phyloP scores from a whole-genome alignment of 176 grass and related monocot species.

The Carex scoparia region DNA sequence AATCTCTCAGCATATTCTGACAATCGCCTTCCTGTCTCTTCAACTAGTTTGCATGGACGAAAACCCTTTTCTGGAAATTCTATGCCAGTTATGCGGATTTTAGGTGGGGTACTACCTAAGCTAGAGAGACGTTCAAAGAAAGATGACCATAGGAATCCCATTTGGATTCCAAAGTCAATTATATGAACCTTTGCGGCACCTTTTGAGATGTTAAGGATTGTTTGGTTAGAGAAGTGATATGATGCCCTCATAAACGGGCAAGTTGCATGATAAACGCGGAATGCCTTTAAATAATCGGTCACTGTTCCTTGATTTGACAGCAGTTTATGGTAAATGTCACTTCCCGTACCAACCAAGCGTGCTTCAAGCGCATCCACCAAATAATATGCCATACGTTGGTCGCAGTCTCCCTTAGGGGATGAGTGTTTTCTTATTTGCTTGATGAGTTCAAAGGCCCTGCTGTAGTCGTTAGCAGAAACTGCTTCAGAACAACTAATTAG shows the following conservation, averaged over 20 bases:
- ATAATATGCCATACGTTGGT: conserved; percentile 46
- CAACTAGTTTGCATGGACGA: conserved; percentile 19
- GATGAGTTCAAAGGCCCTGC: conserved; percentile 32
- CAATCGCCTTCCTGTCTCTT: conserved; percentile 38
- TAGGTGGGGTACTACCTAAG: conserved; percentile 3
- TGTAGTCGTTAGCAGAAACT: conserved; percentile 20
- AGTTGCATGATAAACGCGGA: conserved; percentile 29
- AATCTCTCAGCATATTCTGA: conserved; percentile 39
- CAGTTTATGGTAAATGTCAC: conserved; percentile 33
- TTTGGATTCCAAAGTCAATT: too few relatives aligned
- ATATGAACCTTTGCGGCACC: too few relatives aligned
- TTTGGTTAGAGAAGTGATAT: background rate
- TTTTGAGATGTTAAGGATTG: too few relatives aligned
- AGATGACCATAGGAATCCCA: too few relatives aligned
- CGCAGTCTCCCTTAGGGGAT: conserved; percentile 37
- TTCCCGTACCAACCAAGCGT: conserved; percentile 47
- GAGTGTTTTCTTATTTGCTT: conserved; percentile 52
- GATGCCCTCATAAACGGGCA: conserved; percentile 45
- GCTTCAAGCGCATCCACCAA: conserved; percentile 26
- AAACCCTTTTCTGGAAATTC: conserved; percentile 36
- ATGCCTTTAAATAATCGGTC: conserved; percentile 41
- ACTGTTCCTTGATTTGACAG: conserved; percentile 33
- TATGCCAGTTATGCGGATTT: conserved; percentile 40
- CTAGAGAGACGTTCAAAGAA: too few relatives aligned
- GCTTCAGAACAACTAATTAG: background rate